Evolutionary conservation across 1,284 basidiomycete genomes (phyloP).

Genomic region (Marasmius sp.): DNA sequence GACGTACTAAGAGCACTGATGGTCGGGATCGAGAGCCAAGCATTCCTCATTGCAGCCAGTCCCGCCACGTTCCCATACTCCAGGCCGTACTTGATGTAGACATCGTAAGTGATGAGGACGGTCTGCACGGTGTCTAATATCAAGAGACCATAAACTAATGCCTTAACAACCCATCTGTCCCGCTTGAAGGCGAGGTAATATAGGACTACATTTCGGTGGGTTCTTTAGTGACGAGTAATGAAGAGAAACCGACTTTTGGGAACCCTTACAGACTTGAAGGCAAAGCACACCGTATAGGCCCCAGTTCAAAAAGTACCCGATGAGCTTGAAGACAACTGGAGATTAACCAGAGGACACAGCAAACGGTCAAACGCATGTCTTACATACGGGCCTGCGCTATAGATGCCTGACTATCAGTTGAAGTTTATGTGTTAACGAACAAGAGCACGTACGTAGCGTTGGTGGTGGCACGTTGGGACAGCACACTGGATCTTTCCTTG

Average conservation of each 20-base stretch:
- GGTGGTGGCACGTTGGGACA: no score
- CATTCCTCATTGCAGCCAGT: slow-evolving; percentile 18
- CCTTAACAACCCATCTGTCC: slow-evolving; percentile 18
- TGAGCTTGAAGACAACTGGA: slow-evolving; percentile 10
- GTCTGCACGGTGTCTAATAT: slow-evolving; percentile 22
- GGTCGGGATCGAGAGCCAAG: slow-evolving; percentile 21
- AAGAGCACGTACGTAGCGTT: no score
- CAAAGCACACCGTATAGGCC: slow-evolving; percentile 21
- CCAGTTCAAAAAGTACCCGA: slow-evolving; percentile 23
- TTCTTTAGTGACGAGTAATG: not conserved
- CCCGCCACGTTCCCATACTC: slow-evolving; percentile 20
- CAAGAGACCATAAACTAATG: slow-evolving; percentile 21
- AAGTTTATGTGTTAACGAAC: no score
- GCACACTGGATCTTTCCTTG: no score
- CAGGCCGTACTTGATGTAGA: slow-evolving; percentile 20
- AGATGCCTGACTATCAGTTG: no score
- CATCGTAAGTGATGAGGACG: slow-evolving; percentile 18
- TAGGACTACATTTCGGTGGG: slow-evolving; percentile 12
- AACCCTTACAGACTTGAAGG: slow-evolving; percentile 21
- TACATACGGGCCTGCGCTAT: not conserved
- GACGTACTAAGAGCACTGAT: slow-evolving; percentile 22
- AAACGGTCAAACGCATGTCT: not conserved
- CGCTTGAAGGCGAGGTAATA: slow-evolving; percentile 23
- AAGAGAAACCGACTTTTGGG: not conserved
- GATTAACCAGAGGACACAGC: no score